These are phyloP conservation scores for Sclerotinia subarctica DNA, from an alignment of 2,329 filamentous ascomycete species.

Conservation along the genomic window DNA sequence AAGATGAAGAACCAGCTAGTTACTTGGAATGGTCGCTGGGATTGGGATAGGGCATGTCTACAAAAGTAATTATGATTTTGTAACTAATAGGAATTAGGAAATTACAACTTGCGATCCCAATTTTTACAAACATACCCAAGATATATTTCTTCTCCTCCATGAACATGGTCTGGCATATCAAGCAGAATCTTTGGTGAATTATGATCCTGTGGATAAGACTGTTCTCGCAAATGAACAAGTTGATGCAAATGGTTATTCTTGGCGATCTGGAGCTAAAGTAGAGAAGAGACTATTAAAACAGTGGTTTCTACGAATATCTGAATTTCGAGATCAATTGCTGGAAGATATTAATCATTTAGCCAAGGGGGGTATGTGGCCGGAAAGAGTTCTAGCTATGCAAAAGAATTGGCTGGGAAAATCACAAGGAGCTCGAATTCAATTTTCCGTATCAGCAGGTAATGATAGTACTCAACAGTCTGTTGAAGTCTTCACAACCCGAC, in stretches of 20 bases:
- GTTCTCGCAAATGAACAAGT: slow-evolving; percentile 92
- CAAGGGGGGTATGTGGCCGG: slow-evolving; percentile 69
- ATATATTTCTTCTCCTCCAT: slow-evolving; percentile 75
- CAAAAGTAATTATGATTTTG: background rate
- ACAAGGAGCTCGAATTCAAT: slow-evolving; percentile 67
- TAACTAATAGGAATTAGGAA: slow-evolving; percentile 54
- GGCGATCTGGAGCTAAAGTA: slow-evolving; percentile 82
- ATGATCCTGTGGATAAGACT: slow-evolving; percentile 84
- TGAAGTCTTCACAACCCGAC: slow-evolving; percentile 78
- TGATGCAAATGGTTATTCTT: slow-evolving; percentile 79
- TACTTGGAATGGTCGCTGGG: slow-evolving; percentile 76
- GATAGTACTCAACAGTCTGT: slow-evolving; percentile 42
- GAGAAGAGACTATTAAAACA: slow-evolving; percentile 77
- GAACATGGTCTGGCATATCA: slow-evolving; percentile 77
- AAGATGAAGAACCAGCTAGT: slow-evolving; percentile 81
- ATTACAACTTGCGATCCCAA: slow-evolving; percentile 77
- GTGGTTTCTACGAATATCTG: slow-evolving; percentile 86
- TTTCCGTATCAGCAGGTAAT: slow-evolving; percentile 51
- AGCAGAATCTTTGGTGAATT: slow-evolving; percentile 81
- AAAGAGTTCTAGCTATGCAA: slow-evolving; percentile 79
- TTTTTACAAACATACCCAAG: slow-evolving; percentile 89
- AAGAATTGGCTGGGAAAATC: slow-evolving; percentile 86
- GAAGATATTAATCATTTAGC: slow-evolving; percentile 66
- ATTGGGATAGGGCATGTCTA: slow-evolving; percentile 72
- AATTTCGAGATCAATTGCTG: slow-evolving; percentile 69